Percentiles rank a stretch among this genome's conserved stretches.
Conservation (phyloP, 805 yeast genomes). For the Brettanomyces custersianus region DNA sequence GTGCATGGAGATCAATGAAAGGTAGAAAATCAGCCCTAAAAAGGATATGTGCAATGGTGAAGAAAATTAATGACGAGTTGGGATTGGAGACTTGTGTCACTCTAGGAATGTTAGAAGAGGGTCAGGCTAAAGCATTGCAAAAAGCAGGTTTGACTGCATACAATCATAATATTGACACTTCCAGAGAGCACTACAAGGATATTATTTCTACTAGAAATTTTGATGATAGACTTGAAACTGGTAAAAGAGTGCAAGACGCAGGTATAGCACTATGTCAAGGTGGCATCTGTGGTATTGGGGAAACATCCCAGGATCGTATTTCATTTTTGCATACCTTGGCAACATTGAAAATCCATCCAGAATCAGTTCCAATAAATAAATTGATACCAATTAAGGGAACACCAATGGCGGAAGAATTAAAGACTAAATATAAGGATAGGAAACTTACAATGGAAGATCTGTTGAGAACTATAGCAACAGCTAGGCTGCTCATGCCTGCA, state of each 20-base stretch:
- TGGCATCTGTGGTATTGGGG: conserved; percentile 75
- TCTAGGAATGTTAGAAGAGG: conserved; percentile 62
- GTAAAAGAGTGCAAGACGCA: conserved; percentile 51
- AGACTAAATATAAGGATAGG: conserved; percentile 25
- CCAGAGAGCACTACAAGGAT: conserved; percentile 67
- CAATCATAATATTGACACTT: conserved; percentile 74
- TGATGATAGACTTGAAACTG: conserved; percentile 64
- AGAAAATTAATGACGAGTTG: conserved; percentile 45
- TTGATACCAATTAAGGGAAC: conserved; percentile 76
- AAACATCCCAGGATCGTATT: conserved; percentile 60
- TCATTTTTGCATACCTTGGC: conserved; percentile 60
- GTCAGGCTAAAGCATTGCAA: conserved; percentile 52
- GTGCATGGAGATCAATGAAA: conserved; percentile 82
- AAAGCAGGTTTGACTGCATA: conserved; percentile 75
- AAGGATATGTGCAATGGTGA: conserved; percentile 57
- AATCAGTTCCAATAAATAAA: conserved; percentile 72
- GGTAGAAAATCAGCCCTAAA: conserved; percentile 64
- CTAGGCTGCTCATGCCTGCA: conserved; percentile 65
- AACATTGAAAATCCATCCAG: conserved; percentile 67
- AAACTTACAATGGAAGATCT: conserved; percentile 52
- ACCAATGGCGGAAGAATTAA: conserved; percentile 53
- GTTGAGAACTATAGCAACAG: conserved; percentile 65
- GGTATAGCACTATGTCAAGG: conserved; percentile 67
- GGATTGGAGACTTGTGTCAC: conserved; percentile 77
- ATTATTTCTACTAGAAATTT: conserved; percentile 61